Conservation (phyloP, 75 land plant species). For the Cunninghamia lanceolata region DNA sequence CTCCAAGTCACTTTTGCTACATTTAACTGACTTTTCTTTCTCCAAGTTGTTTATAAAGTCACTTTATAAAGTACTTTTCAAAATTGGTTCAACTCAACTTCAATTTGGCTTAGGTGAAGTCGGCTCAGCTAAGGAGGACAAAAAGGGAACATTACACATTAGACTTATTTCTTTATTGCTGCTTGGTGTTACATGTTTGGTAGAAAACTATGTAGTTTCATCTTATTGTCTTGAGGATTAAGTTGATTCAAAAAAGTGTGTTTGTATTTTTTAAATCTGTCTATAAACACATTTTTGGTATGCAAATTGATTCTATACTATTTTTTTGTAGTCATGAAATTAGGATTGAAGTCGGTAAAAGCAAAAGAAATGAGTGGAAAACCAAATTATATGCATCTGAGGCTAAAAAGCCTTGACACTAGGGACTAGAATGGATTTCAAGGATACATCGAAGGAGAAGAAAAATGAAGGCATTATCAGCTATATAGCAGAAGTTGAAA, state of each 20-base stretch:
- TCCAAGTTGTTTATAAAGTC: too few species aligned
- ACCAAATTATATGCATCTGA: not conserved
- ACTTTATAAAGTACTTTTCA: too few species aligned
- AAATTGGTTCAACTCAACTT: too few species aligned
- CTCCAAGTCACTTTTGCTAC: too few species aligned
- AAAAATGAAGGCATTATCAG: not conserved
- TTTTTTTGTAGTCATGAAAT: not conserved
- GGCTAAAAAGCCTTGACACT: not conserved
- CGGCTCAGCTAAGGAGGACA: too few species aligned
- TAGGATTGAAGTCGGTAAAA: not conserved
- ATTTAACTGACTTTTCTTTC: too few species aligned
- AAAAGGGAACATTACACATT: too few species aligned
- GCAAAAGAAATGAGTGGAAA: not conserved
- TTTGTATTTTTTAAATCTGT: not conserved
- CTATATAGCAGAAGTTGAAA: not conserved
- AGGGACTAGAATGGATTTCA: not conserved
- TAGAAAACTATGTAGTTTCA: not conserved
- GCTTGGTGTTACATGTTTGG: not conserved
- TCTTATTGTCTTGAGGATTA: not conserved
- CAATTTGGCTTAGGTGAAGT: too few species aligned
- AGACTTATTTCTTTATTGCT: not conserved
- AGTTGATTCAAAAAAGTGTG: not conserved
- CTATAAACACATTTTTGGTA: not conserved
- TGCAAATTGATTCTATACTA: not conserved
- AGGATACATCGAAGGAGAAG: not conserved